These are phyloP conservation scores for Immersiella caudata DNA, from an alignment of 495 filamentous ascomycete species.

Conservation along the genomic window DNA sequence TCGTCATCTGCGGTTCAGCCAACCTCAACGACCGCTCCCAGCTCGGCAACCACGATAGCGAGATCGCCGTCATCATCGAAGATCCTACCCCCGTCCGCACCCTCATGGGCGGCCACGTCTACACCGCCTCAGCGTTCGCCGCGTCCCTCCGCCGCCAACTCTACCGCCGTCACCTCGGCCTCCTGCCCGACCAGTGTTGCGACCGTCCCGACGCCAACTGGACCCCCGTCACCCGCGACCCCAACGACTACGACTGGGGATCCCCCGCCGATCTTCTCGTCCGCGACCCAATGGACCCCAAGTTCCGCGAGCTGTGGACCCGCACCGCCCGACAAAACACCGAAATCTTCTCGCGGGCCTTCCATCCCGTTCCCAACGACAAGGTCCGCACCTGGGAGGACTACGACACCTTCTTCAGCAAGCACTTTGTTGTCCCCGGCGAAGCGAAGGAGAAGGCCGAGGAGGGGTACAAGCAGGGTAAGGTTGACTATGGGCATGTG, in stretches of 20 bases:
- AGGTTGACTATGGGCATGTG: slow-evolving; percentile 79
- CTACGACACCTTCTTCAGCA: slow-evolving; percentile 79
- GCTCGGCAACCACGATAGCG: slow-evolving; percentile 78
- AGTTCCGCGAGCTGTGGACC: slow-evolving; percentile 73
- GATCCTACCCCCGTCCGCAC: slow-evolving; percentile 71
- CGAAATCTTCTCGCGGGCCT: slow-evolving; percentile 79
- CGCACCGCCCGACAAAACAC: slow-evolving; percentile 77
- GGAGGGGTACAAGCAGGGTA: slow-evolving; percentile 41
- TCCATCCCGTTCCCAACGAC: slow-evolving; percentile 88
- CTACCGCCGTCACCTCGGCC: slow-evolving; percentile 88
- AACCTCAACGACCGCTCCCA: slow-evolving; percentile 96
- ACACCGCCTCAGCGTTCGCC: slow-evolving; percentile 77
- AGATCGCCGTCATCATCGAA: slow-evolving; percentile 44
- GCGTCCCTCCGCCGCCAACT: slow-evolving; percentile 79
- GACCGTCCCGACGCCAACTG: slow-evolving; percentile 69
- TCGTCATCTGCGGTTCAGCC: slow-evolving; percentile 88
- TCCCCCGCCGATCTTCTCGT: slow-evolving; percentile 73
- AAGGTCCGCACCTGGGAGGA: slow-evolving; percentile 76
- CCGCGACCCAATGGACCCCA: slow-evolving; percentile 69
- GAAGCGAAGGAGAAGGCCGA: slow-evolving; percentile 32
- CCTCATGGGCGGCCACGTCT: slow-evolving; percentile 71
- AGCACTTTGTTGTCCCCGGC: slow-evolving; percentile 66
- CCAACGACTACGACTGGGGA: slow-evolving; percentile 83
- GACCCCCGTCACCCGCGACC: slow-evolving; percentile 66
- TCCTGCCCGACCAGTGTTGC: slow-evolving; percentile 70